Conservation (phyloP, 1,284 basidiomycete species). For the Veloboletus limbatus region DNA sequence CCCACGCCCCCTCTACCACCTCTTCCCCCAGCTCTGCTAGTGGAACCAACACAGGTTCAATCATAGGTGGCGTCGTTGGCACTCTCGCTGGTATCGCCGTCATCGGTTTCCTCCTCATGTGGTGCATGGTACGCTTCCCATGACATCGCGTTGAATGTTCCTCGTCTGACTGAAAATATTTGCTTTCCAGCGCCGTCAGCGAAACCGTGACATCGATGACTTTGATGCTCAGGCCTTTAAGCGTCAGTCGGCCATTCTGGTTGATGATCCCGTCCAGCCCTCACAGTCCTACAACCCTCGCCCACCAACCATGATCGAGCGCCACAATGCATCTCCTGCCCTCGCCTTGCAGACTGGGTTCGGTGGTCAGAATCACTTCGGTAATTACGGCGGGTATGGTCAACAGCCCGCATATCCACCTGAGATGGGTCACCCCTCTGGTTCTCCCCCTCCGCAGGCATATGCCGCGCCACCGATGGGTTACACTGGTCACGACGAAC, state of each 20-base stretch:
- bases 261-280: conserved; percentile 42
- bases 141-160: not conserved
- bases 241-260: conserved; percentile 55
- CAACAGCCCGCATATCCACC: conserved; percentile 34
- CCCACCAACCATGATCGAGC: conserved; percentile 57
- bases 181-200: conserved; percentile 48
- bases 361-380: conserved; percentile 26
- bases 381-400: conserved; percentile 37
- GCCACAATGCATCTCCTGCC: conserved; percentile 34
- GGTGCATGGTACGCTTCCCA: conserved; percentile 48
- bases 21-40: conserved; percentile 23
- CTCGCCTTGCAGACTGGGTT: conserved; percentile 22
- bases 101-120: conserved; percentile 48
- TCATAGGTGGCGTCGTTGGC: conserved; percentile 55
- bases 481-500: conserved; percentile 23
- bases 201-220: conserved; percentile 39
- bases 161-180: conserved; percentile 6
- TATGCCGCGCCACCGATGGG: conserved; percentile 19
- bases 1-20: conserved; percentile 17
- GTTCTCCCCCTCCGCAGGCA: conserved; percentile 15
- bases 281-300: conserved; percentile 40
- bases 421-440: conserved; percentile 17
- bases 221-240: conserved; percentile 57
- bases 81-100: conserved; percentile 47
- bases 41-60: conserved; percentile 36